Evolutionary conservation across 768 basidiomycete genomes (phyloP).

Genomic region (Piloderma croceum): DNA sequence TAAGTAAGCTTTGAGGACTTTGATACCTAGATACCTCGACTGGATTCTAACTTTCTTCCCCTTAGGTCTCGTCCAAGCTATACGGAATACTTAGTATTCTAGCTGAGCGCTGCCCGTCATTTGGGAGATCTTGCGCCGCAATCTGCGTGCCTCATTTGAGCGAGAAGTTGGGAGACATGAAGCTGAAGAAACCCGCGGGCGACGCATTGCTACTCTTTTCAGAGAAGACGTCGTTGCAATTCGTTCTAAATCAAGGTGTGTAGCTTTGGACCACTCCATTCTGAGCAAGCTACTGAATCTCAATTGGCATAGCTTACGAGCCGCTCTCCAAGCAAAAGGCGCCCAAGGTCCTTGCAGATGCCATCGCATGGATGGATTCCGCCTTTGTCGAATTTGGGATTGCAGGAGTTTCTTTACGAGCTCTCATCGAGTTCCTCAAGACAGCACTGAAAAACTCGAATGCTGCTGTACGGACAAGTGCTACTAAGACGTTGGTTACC

Average conservation of each 20-base stretch:
- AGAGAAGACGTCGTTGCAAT: constrained; percentile 91
- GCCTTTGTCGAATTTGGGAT: constrained; percentile 90
- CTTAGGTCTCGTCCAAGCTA: constrained; percentile 83
- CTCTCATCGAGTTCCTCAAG: constrained; percentile 89
- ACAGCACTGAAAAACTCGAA: constrained; percentile 86
- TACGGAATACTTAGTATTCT: constrained; percentile 72
- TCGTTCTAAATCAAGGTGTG: constrained; percentile 87
- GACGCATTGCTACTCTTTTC: constrained; percentile 80
- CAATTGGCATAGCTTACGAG: constrained; percentile 66
- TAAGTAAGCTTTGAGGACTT: constrained; percentile 18
- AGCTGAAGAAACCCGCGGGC: constrained; percentile 93
- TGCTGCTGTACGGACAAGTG: constrained; percentile 86
- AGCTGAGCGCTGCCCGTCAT: constrained; percentile 74
- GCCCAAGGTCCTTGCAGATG: constrained; percentile 92
- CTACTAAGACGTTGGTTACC: constrained; percentile 89
- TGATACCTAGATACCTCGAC: neutral
- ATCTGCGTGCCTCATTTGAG: constrained; percentile 74
- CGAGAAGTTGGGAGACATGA: constrained; percentile 94
- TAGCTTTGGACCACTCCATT: constrained; percentile 1
- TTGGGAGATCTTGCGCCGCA: constrained; percentile 81
- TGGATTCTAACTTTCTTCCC: constrained; percentile 8
- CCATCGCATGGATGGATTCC: constrained; percentile 81
- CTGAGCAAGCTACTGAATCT: neutral
- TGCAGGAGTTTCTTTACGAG: constrained; percentile 73
- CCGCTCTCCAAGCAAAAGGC: constrained; percentile 93